phyloP scores from a whole-genome alignment of 2,329 filamentous ascomycete genomes.

The Bipolaris oryzae region DNA sequence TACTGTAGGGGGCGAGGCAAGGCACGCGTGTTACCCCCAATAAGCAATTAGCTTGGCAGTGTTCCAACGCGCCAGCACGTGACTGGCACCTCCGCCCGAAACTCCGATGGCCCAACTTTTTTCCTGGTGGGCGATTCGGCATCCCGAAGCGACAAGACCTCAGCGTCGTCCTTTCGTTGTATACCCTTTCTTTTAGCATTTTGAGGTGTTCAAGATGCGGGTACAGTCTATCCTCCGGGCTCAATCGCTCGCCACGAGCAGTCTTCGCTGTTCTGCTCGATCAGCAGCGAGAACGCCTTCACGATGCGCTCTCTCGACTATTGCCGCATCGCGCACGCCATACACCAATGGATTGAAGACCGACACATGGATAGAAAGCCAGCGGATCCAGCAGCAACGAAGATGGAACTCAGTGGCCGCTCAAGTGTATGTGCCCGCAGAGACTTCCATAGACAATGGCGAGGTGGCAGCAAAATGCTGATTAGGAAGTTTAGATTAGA shows the following conservation, averaged over 20 bases:
- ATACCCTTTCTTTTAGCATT: constrained; percentile 19
- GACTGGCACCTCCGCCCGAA: constrained; percentile 31
- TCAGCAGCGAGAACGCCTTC: constrained; percentile 31
- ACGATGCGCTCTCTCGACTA: constrained; percentile 44
- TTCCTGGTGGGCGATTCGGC: constrained; percentile 24
- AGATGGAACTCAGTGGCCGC: constrained; percentile 48
- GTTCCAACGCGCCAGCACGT: constrained; percentile 22
- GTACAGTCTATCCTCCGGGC: constrained; percentile 42
- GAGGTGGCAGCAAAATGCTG: constrained; percentile 26
- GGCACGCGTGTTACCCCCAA: neutral
- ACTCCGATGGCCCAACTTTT: constrained; percentile 38
- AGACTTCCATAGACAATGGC: neutral
- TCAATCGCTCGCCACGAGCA: constrained; percentile 40
- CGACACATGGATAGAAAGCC: constrained; percentile 36
- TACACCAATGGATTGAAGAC: constrained; percentile 39
- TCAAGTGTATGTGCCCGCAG: constrained; percentile 42
- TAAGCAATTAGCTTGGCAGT: neutral
- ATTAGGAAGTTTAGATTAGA: constrained; percentile 49
- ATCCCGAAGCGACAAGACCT: constrained; percentile 28
- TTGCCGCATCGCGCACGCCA: constrained; percentile 34
- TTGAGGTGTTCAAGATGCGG: constrained; percentile 38
- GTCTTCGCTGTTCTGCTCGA: constrained; percentile 38
- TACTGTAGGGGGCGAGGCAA: neutral
- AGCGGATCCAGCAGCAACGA: constrained; percentile 32
- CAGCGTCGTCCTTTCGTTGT: constrained; percentile 36